Conservation (phyloP, 2,329 filamentous ascomycete species). For the Tolypocladium endophyticum region DNA sequence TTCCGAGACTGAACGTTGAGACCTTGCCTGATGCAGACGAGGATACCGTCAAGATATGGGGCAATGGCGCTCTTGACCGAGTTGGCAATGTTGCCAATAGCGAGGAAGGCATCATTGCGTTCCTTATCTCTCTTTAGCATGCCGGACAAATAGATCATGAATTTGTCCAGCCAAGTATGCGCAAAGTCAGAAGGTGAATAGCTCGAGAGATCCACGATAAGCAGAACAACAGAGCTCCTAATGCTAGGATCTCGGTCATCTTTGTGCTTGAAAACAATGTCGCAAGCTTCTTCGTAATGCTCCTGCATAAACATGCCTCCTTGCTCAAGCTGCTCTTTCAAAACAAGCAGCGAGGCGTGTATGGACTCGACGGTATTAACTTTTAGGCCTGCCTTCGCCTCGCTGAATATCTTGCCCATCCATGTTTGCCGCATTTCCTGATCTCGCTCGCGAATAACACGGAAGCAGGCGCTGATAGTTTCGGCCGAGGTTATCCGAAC, state of each 20-base stretch:
- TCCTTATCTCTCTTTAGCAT: conserved; percentile 95
- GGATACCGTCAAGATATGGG: conserved; percentile 86
- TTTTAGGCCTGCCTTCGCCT: conserved; percentile 70
- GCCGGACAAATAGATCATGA: conserved; percentile 91
- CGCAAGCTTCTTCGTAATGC: conserved; percentile 82
- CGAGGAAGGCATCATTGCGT: conserved; percentile 85
- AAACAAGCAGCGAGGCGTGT: conserved; percentile 81
- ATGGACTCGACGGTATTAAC: conserved; percentile 75
- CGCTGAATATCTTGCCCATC: conserved; percentile 85
- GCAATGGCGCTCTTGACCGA: conserved; percentile 92
- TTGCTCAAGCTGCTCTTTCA: conserved; percentile 90
- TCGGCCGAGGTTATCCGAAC: conserved; percentile 89
- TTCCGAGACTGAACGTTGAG: conserved; percentile 68
- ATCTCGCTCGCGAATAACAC: conserved; percentile 90
- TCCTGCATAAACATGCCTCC: conserved; percentile 99
- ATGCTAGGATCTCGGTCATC: conserved; percentile 85
- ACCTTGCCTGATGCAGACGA: conserved; percentile 87
- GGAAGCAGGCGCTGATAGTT: conserved; percentile 88
- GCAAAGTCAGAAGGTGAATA: conserved; percentile 90
- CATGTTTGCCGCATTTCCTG: conserved; percentile 75
- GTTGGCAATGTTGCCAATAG: conserved; percentile 92
- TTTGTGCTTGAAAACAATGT: conserved; percentile 85
- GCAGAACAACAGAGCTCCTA: conserved; percentile 75
- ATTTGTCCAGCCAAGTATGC: conserved; percentile 78
- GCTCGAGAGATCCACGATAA: conserved; percentile 86